Evolutionary conservation across 2,329 filamentous ascomycete species (phyloP).

Genomic region (Paecilomyces sp.): DNA sequence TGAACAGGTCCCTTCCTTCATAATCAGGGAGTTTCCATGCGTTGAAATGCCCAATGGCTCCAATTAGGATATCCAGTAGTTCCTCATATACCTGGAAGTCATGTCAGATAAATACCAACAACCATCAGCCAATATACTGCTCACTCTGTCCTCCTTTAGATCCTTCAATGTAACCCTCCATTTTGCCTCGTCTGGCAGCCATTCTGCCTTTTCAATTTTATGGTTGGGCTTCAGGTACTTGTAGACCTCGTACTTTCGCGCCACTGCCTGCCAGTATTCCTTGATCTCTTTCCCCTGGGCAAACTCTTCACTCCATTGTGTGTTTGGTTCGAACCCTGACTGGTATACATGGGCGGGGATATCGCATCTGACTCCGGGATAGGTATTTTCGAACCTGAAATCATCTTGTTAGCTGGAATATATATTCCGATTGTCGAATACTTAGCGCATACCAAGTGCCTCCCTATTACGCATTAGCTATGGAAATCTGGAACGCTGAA

Average conservation of each 20-base stretch:
- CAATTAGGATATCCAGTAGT: slow-evolving; percentile 55
- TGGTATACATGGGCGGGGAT: slow-evolving; percentile 66
- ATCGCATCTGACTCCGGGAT: slow-evolving; percentile 62
- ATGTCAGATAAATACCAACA: slow-evolving; percentile 18
- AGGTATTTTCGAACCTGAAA: slow-evolving; percentile 39
- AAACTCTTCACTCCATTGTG: slow-evolving; percentile 62
- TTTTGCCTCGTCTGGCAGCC: slow-evolving; percentile 45
- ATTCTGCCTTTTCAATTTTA: slow-evolving; percentile 49
- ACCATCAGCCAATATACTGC: neutral
- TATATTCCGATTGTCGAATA: neutral
- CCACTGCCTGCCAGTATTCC: slow-evolving; percentile 58
- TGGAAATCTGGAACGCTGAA: slow-evolving; percentile 38
- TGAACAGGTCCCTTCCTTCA: slow-evolving; percentile 49
- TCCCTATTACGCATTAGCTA: slow-evolving; percentile 21
- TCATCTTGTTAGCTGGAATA: slow-evolving; percentile 1
- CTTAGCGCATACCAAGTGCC: slow-evolving; percentile 34
- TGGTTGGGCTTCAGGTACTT: slow-evolving; percentile 49
- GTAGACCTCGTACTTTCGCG: slow-evolving; percentile 59
- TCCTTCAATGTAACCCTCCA: slow-evolving; percentile 49
- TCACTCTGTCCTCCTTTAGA: slow-evolving; percentile 20
- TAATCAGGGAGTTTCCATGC: slow-evolving; percentile 57
- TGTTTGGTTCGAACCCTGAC: slow-evolving; percentile 60
- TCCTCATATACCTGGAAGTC: slow-evolving; percentile 34
- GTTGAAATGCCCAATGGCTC: slow-evolving; percentile 60
- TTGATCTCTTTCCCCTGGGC: slow-evolving; percentile 60